Conservation (phyloP, 1,284 basidiomycete genomes). For the Leccinum angustisporum region DNA sequence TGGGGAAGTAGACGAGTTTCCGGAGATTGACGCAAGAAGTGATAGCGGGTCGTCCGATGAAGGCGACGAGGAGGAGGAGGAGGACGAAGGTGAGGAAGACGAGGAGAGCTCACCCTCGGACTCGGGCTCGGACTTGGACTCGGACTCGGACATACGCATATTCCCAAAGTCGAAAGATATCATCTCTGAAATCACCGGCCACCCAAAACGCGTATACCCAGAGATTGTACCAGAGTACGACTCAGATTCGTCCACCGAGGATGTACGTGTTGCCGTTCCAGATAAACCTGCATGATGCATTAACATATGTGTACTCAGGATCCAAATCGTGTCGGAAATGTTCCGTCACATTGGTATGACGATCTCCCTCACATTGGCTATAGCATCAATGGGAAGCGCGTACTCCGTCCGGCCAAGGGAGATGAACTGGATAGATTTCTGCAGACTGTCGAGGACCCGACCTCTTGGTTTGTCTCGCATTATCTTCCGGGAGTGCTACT, state of each 20-base stretch:
- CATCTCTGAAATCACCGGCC: slow-evolving; percentile 82
- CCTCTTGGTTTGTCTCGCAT: slow-evolving; percentile 67
- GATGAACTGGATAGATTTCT: slow-evolving; percentile 99
- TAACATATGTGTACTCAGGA: slow-evolving; percentile 48
- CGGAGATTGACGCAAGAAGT: slow-evolving; percentile 22
- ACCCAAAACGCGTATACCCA: slow-evolving; percentile 87
- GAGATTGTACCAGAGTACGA: slow-evolving; percentile 97
- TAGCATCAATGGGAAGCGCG: slow-evolving; percentile 91
- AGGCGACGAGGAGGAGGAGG: slow-evolving; percentile 38
- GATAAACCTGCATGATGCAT: background rate
- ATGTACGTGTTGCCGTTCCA: slow-evolving; percentile 55
- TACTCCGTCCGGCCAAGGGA: slow-evolving; percentile 91
- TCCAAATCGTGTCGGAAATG: slow-evolving; percentile 91
- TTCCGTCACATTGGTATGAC: slow-evolving; percentile 99
- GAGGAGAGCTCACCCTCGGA: slow-evolving; percentile 26
- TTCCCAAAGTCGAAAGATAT: slow-evolving; percentile 71
- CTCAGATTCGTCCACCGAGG: slow-evolving; percentile 95
- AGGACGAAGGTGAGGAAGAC: slow-evolving; percentile 36
- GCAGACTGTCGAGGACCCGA: slow-evolving; percentile 89
- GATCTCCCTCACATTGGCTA: slow-evolving; percentile 99
- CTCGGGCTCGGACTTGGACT: slow-evolving; percentile 31
- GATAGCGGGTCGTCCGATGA: slow-evolving; percentile 48
- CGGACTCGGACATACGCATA: slow-evolving; percentile 39
- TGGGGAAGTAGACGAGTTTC: slow-evolving; percentile 46
- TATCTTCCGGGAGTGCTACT: slow-evolving; percentile 5